Percentiles rank a stretch among this genome's conserved stretches.
Evolutionary conservation across 208 protist species (phyloP).

Genomic region (Trypanosoma cruzi): DNA sequence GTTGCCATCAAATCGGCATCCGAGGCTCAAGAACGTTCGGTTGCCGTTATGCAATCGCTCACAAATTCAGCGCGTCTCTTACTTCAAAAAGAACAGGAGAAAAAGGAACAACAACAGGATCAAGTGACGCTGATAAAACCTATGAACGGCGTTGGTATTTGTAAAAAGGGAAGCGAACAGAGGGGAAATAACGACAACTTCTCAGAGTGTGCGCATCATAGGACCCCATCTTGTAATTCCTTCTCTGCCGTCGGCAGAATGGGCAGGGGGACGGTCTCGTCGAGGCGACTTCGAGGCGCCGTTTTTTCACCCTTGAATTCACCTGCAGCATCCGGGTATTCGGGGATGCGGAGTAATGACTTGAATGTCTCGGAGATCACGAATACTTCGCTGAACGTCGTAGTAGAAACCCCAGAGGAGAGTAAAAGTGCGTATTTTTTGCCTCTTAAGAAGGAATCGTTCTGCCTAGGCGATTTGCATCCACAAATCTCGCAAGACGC

Average conservation of each 20-base stretch:
- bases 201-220: background rate
- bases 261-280: background rate
- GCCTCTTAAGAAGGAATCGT: background rate
- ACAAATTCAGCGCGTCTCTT: background rate
- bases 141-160: background rate
- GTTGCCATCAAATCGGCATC: conserved; percentile 21
- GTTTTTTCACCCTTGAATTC: background rate
- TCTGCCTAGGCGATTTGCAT: background rate
- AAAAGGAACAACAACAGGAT: background rate
- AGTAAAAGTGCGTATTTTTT: background rate
- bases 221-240: background rate
- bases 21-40: background rate
- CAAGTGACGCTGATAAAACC: background rate
- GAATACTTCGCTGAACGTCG: background rate
- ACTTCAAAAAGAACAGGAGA: background rate
- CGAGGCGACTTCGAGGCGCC: background rate
- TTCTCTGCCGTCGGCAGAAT: background rate
- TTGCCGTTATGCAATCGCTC: conserved; percentile 8
- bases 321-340: background rate
- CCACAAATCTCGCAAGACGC: conserved; percentile 9
- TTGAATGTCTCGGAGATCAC: no score
- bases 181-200: background rate
- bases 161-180: background rate
- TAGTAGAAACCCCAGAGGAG: background rate
- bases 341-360: background rate